These are phyloP conservation scores for Fagopyrum homotropicum DNA, from an alignment of 148 eudicot genomes.

Conservation along the genomic window DNA sequence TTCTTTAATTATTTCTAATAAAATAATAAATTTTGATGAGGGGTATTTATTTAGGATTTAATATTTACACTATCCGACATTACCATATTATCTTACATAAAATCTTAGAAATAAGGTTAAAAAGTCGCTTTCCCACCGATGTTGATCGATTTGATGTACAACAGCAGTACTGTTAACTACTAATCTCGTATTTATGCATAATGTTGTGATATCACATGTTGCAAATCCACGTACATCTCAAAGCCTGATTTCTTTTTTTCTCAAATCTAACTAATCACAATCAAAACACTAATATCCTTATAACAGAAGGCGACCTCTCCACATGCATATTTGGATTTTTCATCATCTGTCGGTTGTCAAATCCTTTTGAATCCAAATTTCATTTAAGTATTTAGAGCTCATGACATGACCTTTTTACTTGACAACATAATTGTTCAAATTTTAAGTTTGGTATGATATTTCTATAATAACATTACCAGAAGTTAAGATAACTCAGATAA, in stretches of 20 bases:
- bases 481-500: constrained; percentile 7
- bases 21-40: too few relatives aligned
- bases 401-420: not conserved
- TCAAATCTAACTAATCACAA: not conserved
- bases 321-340: constrained; percentile 6
- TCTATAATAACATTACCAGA: not conserved
- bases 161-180: too few relatives aligned
- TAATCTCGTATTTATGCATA: too few relatives aligned
- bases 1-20: too few relatives aligned
- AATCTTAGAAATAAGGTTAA: too few relatives aligned
- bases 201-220: too few relatives aligned
- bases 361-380: not conserved
- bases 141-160: too few relatives aligned
- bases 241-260: not conserved
- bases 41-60: too few relatives aligned
- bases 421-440: too few relatives aligned
- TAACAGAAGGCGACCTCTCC: constrained; percentile 6
- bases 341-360: constrained; percentile 9
- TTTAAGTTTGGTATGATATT: not conserved
- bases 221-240: not conserved
- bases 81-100: too few relatives aligned
- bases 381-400: not conserved
- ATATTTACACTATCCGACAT: too few relatives aligned
- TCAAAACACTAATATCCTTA: not conserved
- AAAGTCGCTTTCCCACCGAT: too few relatives aligned